Evolutionary conservation across 164 flowering plant species (phyloP), one percentile per base, ranked within the genome.

Genomic region (Vitis labrusca): DNA sequence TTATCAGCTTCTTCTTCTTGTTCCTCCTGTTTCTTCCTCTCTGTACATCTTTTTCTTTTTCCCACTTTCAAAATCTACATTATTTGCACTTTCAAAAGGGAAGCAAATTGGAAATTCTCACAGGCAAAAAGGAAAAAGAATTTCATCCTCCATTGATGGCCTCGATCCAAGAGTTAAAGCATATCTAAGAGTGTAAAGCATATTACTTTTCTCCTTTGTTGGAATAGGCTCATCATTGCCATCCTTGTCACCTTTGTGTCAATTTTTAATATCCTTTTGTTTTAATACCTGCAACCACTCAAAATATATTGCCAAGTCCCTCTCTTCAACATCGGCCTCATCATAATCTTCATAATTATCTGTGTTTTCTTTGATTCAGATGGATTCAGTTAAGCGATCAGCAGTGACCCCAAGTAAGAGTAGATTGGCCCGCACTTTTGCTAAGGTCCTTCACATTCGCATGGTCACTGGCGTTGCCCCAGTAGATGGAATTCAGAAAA

Each of bases 371-470:
- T 47, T 65, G 49, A 23, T 73, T 72, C 82, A 87, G 87, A 91
- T 91, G 93, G 93, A 89, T 56, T 74, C 90, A 0, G 80, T 78
- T 27, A 82, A 80, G 53, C 76, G 76, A 12, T 67, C 85, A 0
- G 73, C 77, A 1, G 72, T 75, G 32, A 68, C 82, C 12, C 69
- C 82, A 1, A 58, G 49, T 29, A 85, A 81, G 76, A 74, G 85
- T 37, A 82, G 81, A 52, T 69, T 85, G 67, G 88, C 85, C 1
- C 88, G 92, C 0, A 71, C 89, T 1, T 74, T 94, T 52, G 77
- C 96, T 0, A 94, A 89, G 73, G 91, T 87, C 61, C 84, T 93
- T 16, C 85, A 82, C 27, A 29, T 82, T 55, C 85, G 88, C 6
- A 70, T 80, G 0, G 72, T 64, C 2, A 71, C 86, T 5, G 92